phyloP scores from a whole-genome alignment of 2,329 filamentous ascomycete genomes.

The Penicillium sp. region DNA sequence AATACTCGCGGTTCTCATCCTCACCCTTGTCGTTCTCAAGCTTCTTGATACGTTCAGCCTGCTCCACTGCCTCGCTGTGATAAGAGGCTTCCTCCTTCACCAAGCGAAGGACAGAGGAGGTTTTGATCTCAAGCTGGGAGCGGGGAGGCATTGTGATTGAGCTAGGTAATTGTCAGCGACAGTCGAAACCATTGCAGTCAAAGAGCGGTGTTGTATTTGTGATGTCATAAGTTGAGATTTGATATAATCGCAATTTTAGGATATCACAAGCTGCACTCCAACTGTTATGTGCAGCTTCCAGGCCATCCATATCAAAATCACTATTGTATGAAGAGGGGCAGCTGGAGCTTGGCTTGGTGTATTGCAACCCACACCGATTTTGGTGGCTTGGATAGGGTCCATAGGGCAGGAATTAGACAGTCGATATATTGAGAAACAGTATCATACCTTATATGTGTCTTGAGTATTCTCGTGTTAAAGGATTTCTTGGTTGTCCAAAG shows the following conservation, averaged over 20 bases:
- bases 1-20: constrained; percentile 78
- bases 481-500: neutral
- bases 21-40: constrained; percentile 67
- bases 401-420: neutral
- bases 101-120: constrained; percentile 76
- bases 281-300: neutral
- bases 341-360: neutral
- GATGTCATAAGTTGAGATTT: constrained; percentile 3
- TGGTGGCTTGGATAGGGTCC: no score
- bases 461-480: neutral
- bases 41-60: constrained; percentile 71
- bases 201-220: neutral
- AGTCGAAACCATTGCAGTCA: neutral
- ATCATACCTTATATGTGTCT: neutral
- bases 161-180: constrained; percentile 18
- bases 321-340: neutral
- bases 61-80: constrained; percentile 78
- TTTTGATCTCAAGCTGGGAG: constrained; percentile 83
- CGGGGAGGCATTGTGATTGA: constrained; percentile 68
- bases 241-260: neutral
- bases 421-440: neutral
- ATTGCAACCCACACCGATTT: neutral
- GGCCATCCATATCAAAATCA: neutral
- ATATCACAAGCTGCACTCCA: neutral
- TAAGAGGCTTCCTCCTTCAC: constrained; percentile 92